Percentiles rank a stretch among this genome's conserved stretches.
These are phyloP conservation scores for Gossypium rotundifolium DNA, from an alignment of 345 rosid genomes.

Conservation along the genomic window DNA sequence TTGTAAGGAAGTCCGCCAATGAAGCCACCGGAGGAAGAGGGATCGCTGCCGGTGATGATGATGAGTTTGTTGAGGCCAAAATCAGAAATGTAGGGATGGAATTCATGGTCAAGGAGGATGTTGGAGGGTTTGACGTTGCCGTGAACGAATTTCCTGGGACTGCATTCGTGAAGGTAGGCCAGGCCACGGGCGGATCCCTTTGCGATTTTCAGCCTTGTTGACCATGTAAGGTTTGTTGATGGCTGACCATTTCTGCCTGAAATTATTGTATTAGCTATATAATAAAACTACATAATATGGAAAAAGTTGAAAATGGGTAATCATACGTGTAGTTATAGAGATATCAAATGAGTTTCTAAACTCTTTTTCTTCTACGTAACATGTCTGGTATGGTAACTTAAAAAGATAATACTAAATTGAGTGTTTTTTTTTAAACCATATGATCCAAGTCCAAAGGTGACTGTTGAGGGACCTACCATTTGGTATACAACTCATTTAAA, in stretches of 20 bases:
- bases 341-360: too few relatives aligned
- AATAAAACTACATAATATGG: background rate
- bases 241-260: constrained; percentile 82
- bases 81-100: constrained; percentile 66
- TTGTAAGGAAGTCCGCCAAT: constrained; percentile 77
- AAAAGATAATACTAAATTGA: background rate
- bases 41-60: constrained; percentile 58
- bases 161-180: constrained; percentile 96
- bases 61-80: constrained; percentile 78
- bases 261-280: background rate
- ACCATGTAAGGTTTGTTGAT: constrained; percentile 70
- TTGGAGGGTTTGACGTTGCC: constrained; percentile 88
- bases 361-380: too few relatives aligned
- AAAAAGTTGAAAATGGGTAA: too few relatives aligned
- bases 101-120: constrained; percentile 75
- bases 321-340: too few relatives aligned
- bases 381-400: background rate
- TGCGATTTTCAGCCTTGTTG: constrained; percentile 68
- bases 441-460: too few relatives aligned
- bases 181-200: constrained; percentile 88
- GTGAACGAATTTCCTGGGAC: constrained; percentile 83
- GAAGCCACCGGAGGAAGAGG: constrained; percentile 57
- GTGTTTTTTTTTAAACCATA: too few relatives aligned
- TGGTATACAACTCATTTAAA: too few relatives aligned
- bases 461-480: too few relatives aligned